A percentile compares a stretch with the other conserved stretches of the same genome.
These are phyloP conservation scores for Cucurbita ficifolia DNA, from an alignment of 306 rosid species.

Conservation along the genomic window DNA sequence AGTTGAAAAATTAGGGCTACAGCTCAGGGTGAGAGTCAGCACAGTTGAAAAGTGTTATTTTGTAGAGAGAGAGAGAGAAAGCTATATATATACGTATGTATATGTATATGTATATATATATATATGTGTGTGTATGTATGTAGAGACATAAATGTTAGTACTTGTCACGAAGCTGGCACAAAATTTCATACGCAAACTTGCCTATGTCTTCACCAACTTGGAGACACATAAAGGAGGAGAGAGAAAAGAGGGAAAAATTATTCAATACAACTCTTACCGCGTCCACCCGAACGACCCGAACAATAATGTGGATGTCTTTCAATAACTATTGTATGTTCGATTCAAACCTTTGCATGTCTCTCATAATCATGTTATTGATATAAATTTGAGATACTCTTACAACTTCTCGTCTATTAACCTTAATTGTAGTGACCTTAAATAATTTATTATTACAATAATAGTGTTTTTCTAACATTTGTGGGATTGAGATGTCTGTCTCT, in stretches of 20 bases:
- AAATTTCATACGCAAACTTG: conserved; percentile 1
- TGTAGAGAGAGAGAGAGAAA: background rate
- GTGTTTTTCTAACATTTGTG: no score
- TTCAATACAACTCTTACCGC: background rate
- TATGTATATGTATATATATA: no score
- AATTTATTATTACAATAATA: no score
- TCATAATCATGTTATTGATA: no score
- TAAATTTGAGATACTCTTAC: no score
- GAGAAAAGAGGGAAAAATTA: background rate
- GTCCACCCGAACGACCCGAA: no score
- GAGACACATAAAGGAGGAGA: background rate
- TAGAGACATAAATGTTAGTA: background rate
- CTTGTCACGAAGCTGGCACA: background rate
- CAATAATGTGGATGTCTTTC: no score
- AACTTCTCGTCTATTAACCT: no score
- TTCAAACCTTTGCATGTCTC: background rate
- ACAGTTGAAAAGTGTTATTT: conserved; percentile 6
- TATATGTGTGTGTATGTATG: no score
- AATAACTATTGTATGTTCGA: background rate
- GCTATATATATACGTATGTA: no score
- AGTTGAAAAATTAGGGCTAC: conserved; percentile 6
- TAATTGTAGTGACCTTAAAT: no score
- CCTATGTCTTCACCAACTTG: background rate
- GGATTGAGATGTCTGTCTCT: no score
- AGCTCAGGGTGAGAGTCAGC: conserved; percentile 1